Base-by-base conservation (phyloP, 2,329 filamentous ascomycete species). In the Cladobotryum mycophilum region DNA sequence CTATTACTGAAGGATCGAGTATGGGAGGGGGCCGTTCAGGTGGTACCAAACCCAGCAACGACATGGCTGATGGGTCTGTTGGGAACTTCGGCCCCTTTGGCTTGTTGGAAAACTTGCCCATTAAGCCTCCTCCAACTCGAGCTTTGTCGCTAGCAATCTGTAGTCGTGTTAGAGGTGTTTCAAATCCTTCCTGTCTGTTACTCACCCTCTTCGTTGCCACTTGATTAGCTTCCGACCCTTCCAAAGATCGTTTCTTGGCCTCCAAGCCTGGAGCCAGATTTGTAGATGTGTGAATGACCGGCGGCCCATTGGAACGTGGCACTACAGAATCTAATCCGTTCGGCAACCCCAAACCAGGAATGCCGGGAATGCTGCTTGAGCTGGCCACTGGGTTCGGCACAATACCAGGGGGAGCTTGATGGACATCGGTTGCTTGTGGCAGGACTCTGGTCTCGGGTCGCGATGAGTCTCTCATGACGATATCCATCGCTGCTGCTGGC, bases 21-120 rank as follows among this genome's bases (percentile, higher is more conserved):
- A 55, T 57, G 25, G 69, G 60, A 3, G 69, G 67, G 41, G 70
- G 70, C 36, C 73, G 65, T 53, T 72, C 67, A 6, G 74, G 75
- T 18, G 75, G 74, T 11, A 61, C 66, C 55, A 80, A 61, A 6
- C 76, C 76, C 42, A 79, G 64, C 17, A 75, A 71, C 50, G 75
- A 71, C 74, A 79, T 76, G 15, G 76, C 76, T 2, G 76, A 76
- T 2, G 76, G 76, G 48, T 80, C 76, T 25, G 63, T 66, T n/a
- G 68, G 67, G n/a, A 60, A 57, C 49, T 63, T 63, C 4, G 58
- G 53, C 8, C 58, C 58, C 37, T 59, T 57, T 13, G 64, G 58
- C 51, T 60, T 69, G 47, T 61, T 59, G 17, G 63, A 63, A 53
- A 71, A 71, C 49, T 70, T 71, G 56, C 64, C 60, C 60, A 66